Conservation (phyloP, 148 eudicot species). For the Cornus kousa region DNA sequence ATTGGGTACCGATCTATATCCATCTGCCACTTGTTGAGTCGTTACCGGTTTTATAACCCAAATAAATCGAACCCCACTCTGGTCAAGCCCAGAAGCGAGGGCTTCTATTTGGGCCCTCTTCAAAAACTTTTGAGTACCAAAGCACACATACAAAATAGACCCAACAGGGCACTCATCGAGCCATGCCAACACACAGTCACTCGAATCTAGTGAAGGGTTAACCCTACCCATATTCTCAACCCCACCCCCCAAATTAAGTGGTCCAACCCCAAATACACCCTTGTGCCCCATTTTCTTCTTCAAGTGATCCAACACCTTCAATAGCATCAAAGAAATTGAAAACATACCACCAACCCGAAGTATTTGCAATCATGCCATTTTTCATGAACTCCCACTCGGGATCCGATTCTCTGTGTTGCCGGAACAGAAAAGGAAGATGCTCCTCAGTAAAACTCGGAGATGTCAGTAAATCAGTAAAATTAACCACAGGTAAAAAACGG, state of each 20-base stretch:
- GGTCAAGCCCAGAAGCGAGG: conserved; percentile 48
- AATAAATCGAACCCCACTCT: conserved; percentile 38
- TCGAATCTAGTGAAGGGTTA: conserved; percentile 3
- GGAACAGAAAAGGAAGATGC: conserved; percentile 48
- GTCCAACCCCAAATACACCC: conserved; percentile 47
- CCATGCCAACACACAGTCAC: conserved; percentile 34
- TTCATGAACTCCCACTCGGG: conserved; percentile 31
- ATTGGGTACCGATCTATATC: conserved; percentile 25
- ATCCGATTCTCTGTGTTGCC: conserved; percentile 28
- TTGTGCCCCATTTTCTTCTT: conserved; percentile 25
- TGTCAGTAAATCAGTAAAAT: conserved; percentile 38
- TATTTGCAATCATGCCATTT: conserved; percentile 42
- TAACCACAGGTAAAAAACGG: not conserved
- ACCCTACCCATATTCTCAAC: conserved; percentile 15
- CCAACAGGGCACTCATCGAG: conserved; percentile 52
- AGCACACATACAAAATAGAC: conserved; percentile 61
- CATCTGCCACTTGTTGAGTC: conserved; percentile 24
- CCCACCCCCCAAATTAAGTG: conserved; percentile 31
- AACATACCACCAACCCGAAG: conserved; percentile 42
- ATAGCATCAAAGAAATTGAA: conserved; percentile 42
- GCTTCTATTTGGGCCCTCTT: conserved; percentile 52
- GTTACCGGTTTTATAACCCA: conserved; percentile 47
- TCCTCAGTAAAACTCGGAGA: conserved; percentile 35
- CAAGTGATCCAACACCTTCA: conserved; percentile 44
- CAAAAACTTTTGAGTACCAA: conserved; percentile 64